Evolutionary conservation across 805 yeast species (phyloP), one percentile per base, ranked within the genome.

Genomic region (Yarrowia yakushimensis): DNA sequence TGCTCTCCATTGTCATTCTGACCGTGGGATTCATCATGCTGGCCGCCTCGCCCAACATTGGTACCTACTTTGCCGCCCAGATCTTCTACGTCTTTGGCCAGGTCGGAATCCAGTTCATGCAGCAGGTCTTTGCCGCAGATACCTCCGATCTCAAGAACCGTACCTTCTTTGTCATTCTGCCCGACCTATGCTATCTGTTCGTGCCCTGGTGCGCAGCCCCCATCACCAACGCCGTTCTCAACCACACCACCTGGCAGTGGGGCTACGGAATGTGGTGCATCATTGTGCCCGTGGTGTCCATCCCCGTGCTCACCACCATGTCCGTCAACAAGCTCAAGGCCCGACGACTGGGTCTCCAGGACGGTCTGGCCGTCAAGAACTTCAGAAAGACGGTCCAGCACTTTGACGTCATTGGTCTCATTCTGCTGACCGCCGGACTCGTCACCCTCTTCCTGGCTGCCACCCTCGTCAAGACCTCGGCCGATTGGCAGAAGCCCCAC

Each of bases 391-490:
- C 46, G 2, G 85, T 84, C 73, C 85, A 88, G 87, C 80, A 81
- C 68, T 69, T 86, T 46, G 96, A 88, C 70, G 72, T 85, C 13
- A 71, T 85, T 62, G 96, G 94, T 45, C 73, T 85, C 34, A 67
- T 85, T 18, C 72, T 86, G 20, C 70, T 87, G 67, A 77, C 82
- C 60, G 80, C 81, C 25, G 78, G 80, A 1, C 75, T 88, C 22
- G 90, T 89, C 42, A 81, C 86, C 67, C 77, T 88, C 46, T 76
- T 88, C 64, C 85, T 83, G 22, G 94, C 96, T 22, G 78, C 88
- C 66, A 87, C 94, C 11, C 73, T 88, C 30, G 92, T 92, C 66
- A 91, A 91, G 65, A 70, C 74, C 34, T 48, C 69, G 1, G 66
- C 75, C 2, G 76, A 78, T 59, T 88, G 96, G 96, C 69, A 75